A percentile compares a stretch with the other conserved stretches of the same genome.
These are phyloP conservation scores for Ogataea dorogensis DNA, from an alignment of 805 yeast genomes.

Conservation along the genomic window DNA sequence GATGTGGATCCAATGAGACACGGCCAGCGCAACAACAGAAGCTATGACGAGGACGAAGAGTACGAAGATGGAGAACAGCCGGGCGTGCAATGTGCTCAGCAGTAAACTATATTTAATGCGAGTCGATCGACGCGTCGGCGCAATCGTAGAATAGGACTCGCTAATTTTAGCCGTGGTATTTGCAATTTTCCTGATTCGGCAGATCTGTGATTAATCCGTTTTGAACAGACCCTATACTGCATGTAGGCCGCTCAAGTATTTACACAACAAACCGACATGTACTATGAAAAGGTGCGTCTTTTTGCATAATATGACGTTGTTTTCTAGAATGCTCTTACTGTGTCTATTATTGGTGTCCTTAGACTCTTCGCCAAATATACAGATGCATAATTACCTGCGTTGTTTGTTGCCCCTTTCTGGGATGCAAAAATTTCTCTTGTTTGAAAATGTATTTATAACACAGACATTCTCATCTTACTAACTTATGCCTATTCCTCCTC, in stretches of 20 bases:
- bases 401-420: no score
- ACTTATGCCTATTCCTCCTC: constrained; percentile 34
- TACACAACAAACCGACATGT: no score
- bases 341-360: constrained; percentile 1
- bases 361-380: no score
- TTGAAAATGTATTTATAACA: not conserved
- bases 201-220: not conserved
- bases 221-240: not conserved
- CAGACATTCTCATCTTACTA: not conserved
- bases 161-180: constrained; percentile 3
- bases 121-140: constrained; percentile 11
- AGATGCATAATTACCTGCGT: constrained; percentile 1
- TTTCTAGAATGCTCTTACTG: no score
- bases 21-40: constrained; percentile 35
- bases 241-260: no score
- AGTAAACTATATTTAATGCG: constrained; percentile 41
- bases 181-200: constrained; percentile 4
- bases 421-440: constrained; percentile 1
- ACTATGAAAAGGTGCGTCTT: no score
- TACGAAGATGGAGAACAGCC: constrained; percentile 53
- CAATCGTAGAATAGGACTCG: no score
- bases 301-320: no score
- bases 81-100: constrained; percentile 93
- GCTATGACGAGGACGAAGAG: constrained; percentile 53
- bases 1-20: constrained; percentile 32